phyloP scores from a whole-genome alignment of 1,284 basidiomycete genomes.

The Rhizoctonia solani region DNA sequence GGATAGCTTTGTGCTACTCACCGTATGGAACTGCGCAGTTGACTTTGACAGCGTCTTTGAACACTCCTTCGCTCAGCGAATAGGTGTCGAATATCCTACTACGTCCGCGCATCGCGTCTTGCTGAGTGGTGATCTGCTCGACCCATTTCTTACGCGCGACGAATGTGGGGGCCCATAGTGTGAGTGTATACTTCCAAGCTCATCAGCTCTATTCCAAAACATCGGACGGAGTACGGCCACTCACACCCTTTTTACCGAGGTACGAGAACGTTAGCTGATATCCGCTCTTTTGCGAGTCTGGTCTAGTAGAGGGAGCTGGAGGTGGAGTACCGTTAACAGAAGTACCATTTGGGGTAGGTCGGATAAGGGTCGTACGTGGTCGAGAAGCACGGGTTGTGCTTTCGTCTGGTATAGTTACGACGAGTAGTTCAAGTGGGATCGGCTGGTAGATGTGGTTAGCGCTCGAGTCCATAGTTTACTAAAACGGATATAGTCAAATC shows the following conservation, averaged over 20 bases:
- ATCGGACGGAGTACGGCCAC: too few species aligned
- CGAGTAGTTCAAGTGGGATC: slow-evolving; percentile 92
- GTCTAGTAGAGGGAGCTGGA: slow-evolving; percentile 6
- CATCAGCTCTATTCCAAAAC: background rate
- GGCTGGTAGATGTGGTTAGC: slow-evolving; percentile 67
- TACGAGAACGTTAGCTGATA: slow-evolving; percentile 93
- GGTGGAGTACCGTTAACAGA: slow-evolving; percentile 8
- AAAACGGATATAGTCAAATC: too few species aligned
- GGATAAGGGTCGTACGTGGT: slow-evolving; percentile 38
- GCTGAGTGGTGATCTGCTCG: slow-evolving; percentile 89
- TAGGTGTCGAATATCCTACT: slow-evolving; percentile 88
- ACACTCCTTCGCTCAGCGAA: slow-evolving; percentile 86
- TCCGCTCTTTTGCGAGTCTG: slow-evolving; percentile 67
- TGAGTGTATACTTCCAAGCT: slow-evolving; percentile 70
- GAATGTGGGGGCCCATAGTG: slow-evolving; percentile 89
- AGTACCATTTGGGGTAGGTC: slow-evolving; percentile 39
- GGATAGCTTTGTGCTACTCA: slow-evolving; percentile 52
- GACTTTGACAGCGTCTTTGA: slow-evolving; percentile 79
- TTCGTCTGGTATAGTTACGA: slow-evolving; percentile 83
- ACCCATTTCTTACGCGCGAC: slow-evolving; percentile 93
- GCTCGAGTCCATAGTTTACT: too few species aligned
- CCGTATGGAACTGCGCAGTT: slow-evolving; percentile 96
- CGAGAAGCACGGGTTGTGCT: slow-evolving; percentile 33
- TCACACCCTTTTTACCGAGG: slow-evolving; percentile 80
- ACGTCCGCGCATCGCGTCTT: slow-evolving; percentile 80